Percentiles rank a stretch among this genome's conserved stretches.
Evolutionary conservation across 257 asterid genomes (phyloP).

Genomic region (Verbena officinalis): DNA sequence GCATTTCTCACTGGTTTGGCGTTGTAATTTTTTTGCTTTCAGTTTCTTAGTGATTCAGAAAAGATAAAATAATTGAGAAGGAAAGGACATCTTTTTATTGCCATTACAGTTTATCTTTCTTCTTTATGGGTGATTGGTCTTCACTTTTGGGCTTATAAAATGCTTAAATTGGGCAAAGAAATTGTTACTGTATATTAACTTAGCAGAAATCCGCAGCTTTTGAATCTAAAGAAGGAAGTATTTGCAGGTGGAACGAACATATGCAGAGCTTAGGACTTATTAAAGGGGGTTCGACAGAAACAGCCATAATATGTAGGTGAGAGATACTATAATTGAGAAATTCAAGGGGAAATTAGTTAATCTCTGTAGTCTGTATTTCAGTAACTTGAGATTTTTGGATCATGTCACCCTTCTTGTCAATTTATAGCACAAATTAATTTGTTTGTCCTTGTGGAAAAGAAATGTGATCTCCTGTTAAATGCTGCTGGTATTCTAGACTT

Average conservation of each 20-base stretch:
- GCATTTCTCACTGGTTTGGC: no score
- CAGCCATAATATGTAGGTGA: conserved; percentile 87
- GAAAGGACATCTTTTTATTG: no score
- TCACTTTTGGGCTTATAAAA: background rate
- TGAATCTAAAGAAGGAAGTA: background rate
- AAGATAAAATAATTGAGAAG: no score
- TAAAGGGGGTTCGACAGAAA: conserved; percentile 77
- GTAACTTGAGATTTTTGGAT: no score
- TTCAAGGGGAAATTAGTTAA: conserved; percentile 3
- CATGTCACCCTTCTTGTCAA: no score
- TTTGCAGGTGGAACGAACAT: conserved; percentile 75
- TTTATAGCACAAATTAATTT: no score
- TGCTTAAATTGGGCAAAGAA: conserved; percentile 1
- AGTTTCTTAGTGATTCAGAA: no score
- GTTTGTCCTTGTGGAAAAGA: no score
- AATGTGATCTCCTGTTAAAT: no score
- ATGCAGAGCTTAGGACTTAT: conserved; percentile 74
- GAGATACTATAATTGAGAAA: conserved; percentile 25
- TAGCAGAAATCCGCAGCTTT: background rate
- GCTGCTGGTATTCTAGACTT: no score
- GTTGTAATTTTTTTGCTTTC: no score
- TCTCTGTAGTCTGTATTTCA: no score
- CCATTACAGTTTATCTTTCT: background rate
- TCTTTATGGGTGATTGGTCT: conserved; percentile 11
- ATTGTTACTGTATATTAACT: conserved; percentile 2